Evolutionary conservation across 2,329 filamentous ascomycete genomes (phyloP).

Genomic region (Phoma sp.): DNA sequence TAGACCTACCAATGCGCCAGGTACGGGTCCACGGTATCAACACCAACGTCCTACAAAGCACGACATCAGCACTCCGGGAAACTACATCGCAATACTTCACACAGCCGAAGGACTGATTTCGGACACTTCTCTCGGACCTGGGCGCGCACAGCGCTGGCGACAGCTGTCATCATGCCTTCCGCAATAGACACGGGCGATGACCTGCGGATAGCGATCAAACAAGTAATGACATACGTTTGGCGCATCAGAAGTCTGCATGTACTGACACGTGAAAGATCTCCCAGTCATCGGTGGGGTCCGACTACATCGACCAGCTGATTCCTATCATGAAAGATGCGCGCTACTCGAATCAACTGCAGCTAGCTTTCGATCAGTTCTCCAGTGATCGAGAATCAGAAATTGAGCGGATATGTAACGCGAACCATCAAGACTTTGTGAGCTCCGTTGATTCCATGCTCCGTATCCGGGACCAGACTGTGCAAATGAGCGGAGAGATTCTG

Average conservation of each 20-base stretch:
- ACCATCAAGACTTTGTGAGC: constrained; percentile 94
- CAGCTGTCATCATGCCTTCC: constrained; percentile 39
- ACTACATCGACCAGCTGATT: constrained; percentile 95
- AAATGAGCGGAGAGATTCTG: constrained; percentile 87
- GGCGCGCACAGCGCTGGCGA: constrained; percentile 10
- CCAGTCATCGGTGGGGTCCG: constrained; percentile 85
- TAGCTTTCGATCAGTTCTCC: constrained; percentile 81
- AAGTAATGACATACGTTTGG: constrained; percentile 46
- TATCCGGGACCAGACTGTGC: constrained; percentile 88
- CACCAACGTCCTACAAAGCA: constrained; percentile 11
- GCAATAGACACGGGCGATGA: constrained; percentile 56
- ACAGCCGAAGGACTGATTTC: neutral
- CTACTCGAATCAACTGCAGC: constrained; percentile 75
- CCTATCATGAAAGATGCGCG: constrained; percentile 92
- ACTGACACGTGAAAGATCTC: constrained; percentile 71
- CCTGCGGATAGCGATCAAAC: constrained; percentile 56
- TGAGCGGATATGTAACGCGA: constrained; percentile 90
- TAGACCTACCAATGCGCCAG: constrained; percentile 18
- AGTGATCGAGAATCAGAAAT: constrained; percentile 89
- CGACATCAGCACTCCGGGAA: constrained; percentile 15
- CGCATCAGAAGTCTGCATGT: neutral
- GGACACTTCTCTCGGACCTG: neutral
- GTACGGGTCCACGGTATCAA: constrained; percentile 26
- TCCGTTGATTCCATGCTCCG: constrained; percentile 94
- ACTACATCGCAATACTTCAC: neutral